phyloP scores from a whole-genome alignment of 768 basidiomycete genomes.

The Collybiopsis confluens region DNA sequence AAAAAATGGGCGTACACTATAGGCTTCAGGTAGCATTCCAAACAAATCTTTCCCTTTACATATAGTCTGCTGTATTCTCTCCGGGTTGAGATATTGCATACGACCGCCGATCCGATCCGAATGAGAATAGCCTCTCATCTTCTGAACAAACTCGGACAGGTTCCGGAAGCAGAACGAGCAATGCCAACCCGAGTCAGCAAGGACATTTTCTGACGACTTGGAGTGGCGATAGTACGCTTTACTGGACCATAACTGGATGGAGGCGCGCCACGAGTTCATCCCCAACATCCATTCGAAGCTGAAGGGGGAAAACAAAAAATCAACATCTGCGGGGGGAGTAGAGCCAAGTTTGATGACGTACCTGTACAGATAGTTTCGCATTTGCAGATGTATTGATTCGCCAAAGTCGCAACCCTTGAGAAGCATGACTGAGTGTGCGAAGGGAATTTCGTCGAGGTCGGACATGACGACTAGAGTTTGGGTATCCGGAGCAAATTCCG shows the following conservation, averaged over 20 bases:
- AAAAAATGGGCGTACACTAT: slow-evolving; percentile 35
- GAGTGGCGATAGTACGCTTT: slow-evolving; percentile 44
- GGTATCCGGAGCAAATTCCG: slow-evolving; percentile 23
- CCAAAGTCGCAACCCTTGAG: slow-evolving; percentile 52
- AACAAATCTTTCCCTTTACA: slow-evolving; percentile 62
- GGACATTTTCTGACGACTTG: slow-evolving; percentile 39
- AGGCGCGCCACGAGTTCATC: slow-evolving; percentile 52
- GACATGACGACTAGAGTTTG: slow-evolving; percentile 53
- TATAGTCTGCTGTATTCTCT: slow-evolving; percentile 52
- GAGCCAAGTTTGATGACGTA: slow-evolving; percentile 23
- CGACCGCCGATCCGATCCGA: slow-evolving; percentile 54
- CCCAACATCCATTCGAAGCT: slow-evolving; percentile 59
- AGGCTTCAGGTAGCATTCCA: slow-evolving; percentile 62
- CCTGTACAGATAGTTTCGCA: slow-evolving; percentile 60
- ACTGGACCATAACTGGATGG: slow-evolving; percentile 43
- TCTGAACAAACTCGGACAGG: slow-evolving; percentile 51
- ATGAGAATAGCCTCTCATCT: slow-evolving; percentile 62
- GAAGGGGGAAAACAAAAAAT: no score
- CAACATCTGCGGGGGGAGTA: neutral
- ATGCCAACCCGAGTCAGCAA: slow-evolving; percentile 67
- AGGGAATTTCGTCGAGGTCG: slow-evolving; percentile 61
- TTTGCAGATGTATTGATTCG: slow-evolving; percentile 51
- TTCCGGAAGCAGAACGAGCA: slow-evolving; percentile 65
- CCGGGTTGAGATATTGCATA: slow-evolving; percentile 40
- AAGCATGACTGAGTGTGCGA: slow-evolving; percentile 44